These are phyloP conservation scores for Sodiomyces alkalinus DNA, from an alignment of 2,329 filamentous ascomycete genomes.

Conservation along the genomic window DNA sequence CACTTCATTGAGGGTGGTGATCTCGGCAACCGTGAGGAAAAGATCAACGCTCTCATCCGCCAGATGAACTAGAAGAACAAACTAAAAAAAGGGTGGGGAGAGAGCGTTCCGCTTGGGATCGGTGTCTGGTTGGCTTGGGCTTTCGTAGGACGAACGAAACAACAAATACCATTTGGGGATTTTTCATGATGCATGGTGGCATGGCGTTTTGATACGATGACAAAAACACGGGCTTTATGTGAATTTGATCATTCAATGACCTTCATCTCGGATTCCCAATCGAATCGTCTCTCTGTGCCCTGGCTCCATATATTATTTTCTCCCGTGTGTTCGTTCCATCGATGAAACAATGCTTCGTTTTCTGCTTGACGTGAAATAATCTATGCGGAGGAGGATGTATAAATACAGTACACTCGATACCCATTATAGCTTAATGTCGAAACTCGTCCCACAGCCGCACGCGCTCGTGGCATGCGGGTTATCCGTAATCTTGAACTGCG, in stretches of 20 bases:
- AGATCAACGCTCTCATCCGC: constrained; percentile 90
- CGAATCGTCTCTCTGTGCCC: constrained; percentile 4
- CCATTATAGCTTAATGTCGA: constrained; percentile 64
- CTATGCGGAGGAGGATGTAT: too few relatives aligned
- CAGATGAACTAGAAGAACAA: constrained; percentile 99
- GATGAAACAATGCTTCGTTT: neutral
- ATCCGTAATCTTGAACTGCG: constrained; percentile 89
- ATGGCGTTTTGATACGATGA: constrained; percentile 20
- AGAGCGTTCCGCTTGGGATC: constrained; percentile 7
- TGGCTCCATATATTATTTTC: neutral
- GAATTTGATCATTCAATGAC: constrained; percentile 16
- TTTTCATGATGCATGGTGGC: constrained; percentile 14
- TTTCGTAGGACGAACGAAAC: constrained; percentile 9
- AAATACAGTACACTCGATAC: too few relatives aligned
- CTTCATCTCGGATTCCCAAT: constrained; percentile 1
- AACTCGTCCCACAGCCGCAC: constrained; percentile 94
- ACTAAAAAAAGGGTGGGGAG: too few relatives aligned
- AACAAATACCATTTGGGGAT: too few relatives aligned
- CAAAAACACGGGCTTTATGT: constrained; percentile 11
- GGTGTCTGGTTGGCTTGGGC: constrained; percentile 16
- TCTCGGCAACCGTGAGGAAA: constrained; percentile 94
- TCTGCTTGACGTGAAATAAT: too few relatives aligned
- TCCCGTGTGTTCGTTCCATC: neutral
- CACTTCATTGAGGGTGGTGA: constrained; percentile 99
- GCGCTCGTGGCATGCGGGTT: constrained; percentile 86